These are phyloP conservation scores for Cryptosporidium meleagridis DNA, from an alignment of 169 alveolate species.

Conservation along the genomic window DNA sequence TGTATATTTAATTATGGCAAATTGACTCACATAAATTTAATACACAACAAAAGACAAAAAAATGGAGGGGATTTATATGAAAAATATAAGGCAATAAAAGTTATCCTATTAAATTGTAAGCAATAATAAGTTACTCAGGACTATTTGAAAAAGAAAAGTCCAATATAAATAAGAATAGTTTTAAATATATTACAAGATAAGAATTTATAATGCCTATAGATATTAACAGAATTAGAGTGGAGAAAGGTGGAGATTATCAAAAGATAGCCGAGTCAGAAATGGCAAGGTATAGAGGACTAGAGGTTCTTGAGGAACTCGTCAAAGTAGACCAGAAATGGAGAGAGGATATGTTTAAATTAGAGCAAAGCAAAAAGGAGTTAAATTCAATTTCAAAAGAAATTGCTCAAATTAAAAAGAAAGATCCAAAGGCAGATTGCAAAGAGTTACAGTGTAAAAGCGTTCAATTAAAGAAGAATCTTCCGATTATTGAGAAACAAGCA, in stretches of 20 bases:
- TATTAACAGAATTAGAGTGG: conserved; percentile 77
- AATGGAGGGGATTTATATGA: neutral
- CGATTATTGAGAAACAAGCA: conserved; percentile 76
- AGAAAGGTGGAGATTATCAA: conserved; percentile 86
- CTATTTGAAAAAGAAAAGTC: neutral
- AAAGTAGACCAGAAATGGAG: conserved; percentile 86
- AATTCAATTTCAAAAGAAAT: conserved; percentile 80
- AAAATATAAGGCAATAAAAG: neutral
- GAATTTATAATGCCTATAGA: conserved; percentile 76
- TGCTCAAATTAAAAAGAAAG: conserved; percentile 83
- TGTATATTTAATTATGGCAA: neutral
- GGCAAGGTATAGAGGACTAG: conserved; percentile 82
- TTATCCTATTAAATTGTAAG: too few species aligned
- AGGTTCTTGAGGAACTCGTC: conserved; percentile 82
- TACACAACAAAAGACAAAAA: neutral
- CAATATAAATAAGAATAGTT: neutral
- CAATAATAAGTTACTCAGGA: too few species aligned
- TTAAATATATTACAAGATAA: neutral
- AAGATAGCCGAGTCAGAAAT: conserved; percentile 81
- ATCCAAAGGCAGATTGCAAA: conserved; percentile 85
- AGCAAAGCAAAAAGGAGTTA: conserved; percentile 80
- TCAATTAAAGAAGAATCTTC: conserved; percentile 77
- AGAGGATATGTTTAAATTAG: conserved; percentile 80
- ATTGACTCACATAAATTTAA: neutral
- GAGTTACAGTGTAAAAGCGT: conserved; percentile 80